Evolutionary conservation across 306 rosid species (phyloP), one percentile per base, ranked within the genome.

Genomic region (Prunus persica): DNA sequence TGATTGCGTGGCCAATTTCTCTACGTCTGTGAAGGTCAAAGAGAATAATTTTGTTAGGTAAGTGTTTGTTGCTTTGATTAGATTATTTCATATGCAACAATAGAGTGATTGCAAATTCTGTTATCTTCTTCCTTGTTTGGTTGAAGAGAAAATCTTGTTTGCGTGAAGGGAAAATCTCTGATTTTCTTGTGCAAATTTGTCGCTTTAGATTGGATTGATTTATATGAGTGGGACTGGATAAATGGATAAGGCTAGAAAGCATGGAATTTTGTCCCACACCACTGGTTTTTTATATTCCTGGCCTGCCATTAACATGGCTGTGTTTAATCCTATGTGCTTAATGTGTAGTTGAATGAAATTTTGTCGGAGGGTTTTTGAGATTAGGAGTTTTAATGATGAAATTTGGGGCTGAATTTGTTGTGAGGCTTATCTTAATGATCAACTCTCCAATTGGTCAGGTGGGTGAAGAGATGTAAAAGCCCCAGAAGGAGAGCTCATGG

Each of bases 391-490:
- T 11, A 54, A 24, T 27, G 9, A 6, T 41, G 46, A 50, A 38
- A 38, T 11, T 73, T 68, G 28, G 73, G 79, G 79, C 58, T 54
- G 80, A 62, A 64, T 60, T 2, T 56, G 22, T 46, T 50, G 7
- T 20, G 38, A 51, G 71, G 69, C 63, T 72, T 79, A 11, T 27
- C 11, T 64, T 32, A 27, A 41, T 38, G 43, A 38, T 76, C 75
- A 46, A 24, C 56, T 32, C 57, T 45, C 38, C 78, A 72, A 34
- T 66, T 73, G 76, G 65, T 77, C 38, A 77, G 75, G 79, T 77
- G 68, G 68, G 18, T 25, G 67, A 41, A 30, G 70, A n/a, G 60
- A 5, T 67, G 32, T 14, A 7, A 19, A 38, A 68, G 72, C 34
- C 52, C 71, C 71, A 49, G 50, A 66, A 47, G 67, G 78, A 58